Base-by-base conservation (phyloP, 192 early-diverging fungal species). In the Hyaloraphidium curvatum region DNA sequence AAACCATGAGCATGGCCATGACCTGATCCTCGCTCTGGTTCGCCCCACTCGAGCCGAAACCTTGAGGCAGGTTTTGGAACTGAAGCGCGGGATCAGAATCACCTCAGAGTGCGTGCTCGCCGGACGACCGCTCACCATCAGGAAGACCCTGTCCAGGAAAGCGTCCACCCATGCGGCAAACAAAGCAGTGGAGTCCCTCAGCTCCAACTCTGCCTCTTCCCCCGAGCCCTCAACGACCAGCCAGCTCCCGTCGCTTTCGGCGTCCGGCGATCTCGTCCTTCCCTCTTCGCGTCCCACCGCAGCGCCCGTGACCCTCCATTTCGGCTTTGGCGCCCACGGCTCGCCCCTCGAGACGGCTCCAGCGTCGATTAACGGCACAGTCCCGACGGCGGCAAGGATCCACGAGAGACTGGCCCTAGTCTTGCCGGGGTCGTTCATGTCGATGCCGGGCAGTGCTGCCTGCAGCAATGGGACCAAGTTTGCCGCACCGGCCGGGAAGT, bases 341-440 rank as follows among this genome's bases (percentile, higher is more conserved):
- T n/a, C 14, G 37, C 14, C n/a, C 14, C n/a, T 39, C 14, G 14
- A 39, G 37, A 14, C n/a, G 37, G n/a, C 14, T 14, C 14, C 14
- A 40, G 80, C 31, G 55, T 88, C 83, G 19, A 64, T 54, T 1
- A 89, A 53, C 0, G 83, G 81, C 1, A 84, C 72, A 25, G 62
- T 68, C 59, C 77, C 64, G 7, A 81, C 37, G 23, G 79, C 72
- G 43, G 68, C 70, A 5, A 68, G 70, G 25, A 89, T 66, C 61
- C 86, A 87, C 39, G 80, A 57, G 9, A 87, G 53, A 1, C 83
- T 69, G 16, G 70, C 66, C 26, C 72, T 64, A 2, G 89, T 79
- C 62, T 93, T 96, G 28, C 63, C 71, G 0, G 84, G 78, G 53
- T 96, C 91, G 62, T 96, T 96, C 58, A 89, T 67, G 58, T 96